Evolutionary conservation across 2,329 filamentous ascomycete genomes (phyloP).

Genomic region (Magnaporthiopsis poae): DNA sequence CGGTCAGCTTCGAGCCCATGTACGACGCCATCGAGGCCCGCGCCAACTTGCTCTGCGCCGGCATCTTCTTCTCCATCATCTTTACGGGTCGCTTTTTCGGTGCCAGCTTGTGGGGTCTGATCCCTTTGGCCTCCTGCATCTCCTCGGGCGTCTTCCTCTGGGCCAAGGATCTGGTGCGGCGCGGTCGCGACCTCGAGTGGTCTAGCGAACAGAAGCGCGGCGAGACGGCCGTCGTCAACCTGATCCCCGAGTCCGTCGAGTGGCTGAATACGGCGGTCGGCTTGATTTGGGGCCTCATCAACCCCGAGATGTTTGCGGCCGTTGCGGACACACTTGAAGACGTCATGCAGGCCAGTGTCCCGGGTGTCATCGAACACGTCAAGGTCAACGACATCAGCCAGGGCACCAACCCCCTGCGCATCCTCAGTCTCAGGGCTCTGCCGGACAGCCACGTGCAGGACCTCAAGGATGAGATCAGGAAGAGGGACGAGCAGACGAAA

Average conservation of each 20-base stretch:
- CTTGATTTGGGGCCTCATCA: constrained; percentile 81
- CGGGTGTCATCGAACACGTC: constrained; percentile 84
- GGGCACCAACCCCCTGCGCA: constrained; percentile 78
- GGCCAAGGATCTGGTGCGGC: constrained; percentile 77
- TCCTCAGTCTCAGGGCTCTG: constrained; percentile 76
- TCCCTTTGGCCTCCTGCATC: constrained; percentile 63
- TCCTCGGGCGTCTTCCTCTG: constrained; percentile 75
- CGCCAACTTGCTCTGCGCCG: constrained; percentile 59
- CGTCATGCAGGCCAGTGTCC: constrained; percentile 92
- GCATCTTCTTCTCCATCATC: constrained; percentile 63
- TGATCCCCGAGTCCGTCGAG: constrained; percentile 85
- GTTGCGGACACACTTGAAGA: constrained; percentile 91
- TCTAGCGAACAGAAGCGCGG: constrained; percentile 75
- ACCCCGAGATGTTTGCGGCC: constrained; percentile 87
- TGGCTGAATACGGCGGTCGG: constrained; percentile 89
- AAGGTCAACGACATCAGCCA: constrained; percentile 91
- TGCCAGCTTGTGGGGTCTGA: constrained; percentile 63
- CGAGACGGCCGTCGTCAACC: constrained; percentile 73
- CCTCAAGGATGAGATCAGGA: constrained; percentile 70
- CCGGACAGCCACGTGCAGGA: constrained; percentile 73
- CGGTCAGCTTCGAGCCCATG: constrained; percentile 81
- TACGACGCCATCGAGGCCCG: constrained; percentile 66
- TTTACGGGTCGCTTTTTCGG: constrained; percentile 72
- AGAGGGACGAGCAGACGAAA: constrained; percentile 68
- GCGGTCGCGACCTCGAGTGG: constrained; percentile 79